These are phyloP conservation scores for Pyrenochaeta sp. DNA, from an alignment of 2,329 filamentous ascomycete species.

Conservation along the genomic window DNA sequence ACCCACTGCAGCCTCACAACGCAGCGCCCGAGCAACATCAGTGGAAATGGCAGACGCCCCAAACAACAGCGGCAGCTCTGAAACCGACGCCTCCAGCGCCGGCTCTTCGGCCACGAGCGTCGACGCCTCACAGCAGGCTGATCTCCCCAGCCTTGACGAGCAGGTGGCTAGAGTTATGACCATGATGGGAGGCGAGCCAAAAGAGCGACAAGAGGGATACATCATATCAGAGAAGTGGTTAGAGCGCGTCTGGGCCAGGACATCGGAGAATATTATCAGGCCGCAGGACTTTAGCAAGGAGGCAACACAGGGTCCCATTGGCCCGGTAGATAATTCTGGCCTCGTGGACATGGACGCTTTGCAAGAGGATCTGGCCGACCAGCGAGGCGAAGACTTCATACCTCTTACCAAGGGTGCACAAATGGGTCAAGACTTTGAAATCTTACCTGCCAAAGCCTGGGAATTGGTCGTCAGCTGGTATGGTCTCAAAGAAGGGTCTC, in stretches of 20 bases:
- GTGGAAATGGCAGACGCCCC: slow-evolving; percentile 55
- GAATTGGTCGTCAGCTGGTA: slow-evolving; percentile 83
- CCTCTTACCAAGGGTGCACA: slow-evolving; percentile 73
- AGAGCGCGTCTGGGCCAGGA: slow-evolving; percentile 52
- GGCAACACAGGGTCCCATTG: slow-evolving; percentile 70
- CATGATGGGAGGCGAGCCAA: slow-evolving; percentile 64
- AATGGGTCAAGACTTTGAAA: slow-evolving; percentile 74
- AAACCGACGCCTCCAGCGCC: slow-evolving; percentile 37
- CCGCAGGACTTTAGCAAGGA: slow-evolving; percentile 66
- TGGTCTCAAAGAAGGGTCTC: slow-evolving; percentile 73
- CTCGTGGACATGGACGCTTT: slow-evolving; percentile 57
- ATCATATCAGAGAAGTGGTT: slow-evolving; percentile 85
- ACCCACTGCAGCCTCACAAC: slow-evolving; percentile 27
- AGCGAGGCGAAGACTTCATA: slow-evolving; percentile 66
- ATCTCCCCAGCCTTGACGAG: slow-evolving; percentile 59
- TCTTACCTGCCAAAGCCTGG: slow-evolving; percentile 84
- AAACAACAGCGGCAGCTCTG: slow-evolving; percentile 37
- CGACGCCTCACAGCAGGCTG: slow-evolving; percentile 25
- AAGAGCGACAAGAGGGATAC: slow-evolving; percentile 78
- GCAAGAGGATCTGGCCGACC: slow-evolving; percentile 40
- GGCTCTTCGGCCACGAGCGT: slow-evolving; percentile 35
- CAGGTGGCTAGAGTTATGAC: slow-evolving; percentile 78
- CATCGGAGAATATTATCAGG: slow-evolving; percentile 39
- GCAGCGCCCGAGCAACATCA: slow-evolving; percentile 48
- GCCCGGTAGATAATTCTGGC: slow-evolving; percentile 87